These are phyloP conservation scores for Dactylellina haptotyla DNA, from an alignment of 2,329 filamentous ascomycete species.

Conservation along the genomic window DNA sequence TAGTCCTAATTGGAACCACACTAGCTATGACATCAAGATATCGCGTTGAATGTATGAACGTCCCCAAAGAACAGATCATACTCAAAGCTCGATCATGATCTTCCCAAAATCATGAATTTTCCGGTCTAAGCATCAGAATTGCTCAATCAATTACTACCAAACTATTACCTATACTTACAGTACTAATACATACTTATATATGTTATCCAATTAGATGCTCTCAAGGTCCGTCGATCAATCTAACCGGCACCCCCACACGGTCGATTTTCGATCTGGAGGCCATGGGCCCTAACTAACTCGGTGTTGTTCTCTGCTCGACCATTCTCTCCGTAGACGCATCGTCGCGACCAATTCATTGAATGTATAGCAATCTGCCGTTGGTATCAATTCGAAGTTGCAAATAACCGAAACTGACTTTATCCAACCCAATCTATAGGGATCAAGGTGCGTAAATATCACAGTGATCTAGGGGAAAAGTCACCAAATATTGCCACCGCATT, in stretches of 20 bases:
- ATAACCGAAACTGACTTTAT: background rate
- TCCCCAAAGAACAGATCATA: too few relatives aligned
- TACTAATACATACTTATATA: too few relatives aligned
- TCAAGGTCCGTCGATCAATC: slow-evolving; percentile 29
- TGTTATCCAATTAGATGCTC: slow-evolving; percentile 44
- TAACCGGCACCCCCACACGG: too few relatives aligned
- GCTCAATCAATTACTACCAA: too few relatives aligned
- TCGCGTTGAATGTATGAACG: slow-evolving; percentile 46
- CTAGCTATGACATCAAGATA: slow-evolving; percentile 51
- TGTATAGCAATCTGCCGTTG: slow-evolving; percentile 8
- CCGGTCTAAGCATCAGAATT: too few relatives aligned
- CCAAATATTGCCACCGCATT: too few relatives aligned
- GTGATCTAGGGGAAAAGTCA: background rate
- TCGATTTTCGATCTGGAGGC: background rate
- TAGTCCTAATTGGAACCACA: too few relatives aligned
- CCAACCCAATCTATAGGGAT: slow-evolving; percentile 22
- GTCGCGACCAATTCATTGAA: slow-evolving; percentile 53
- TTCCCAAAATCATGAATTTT: background rate
- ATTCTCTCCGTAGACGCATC: slow-evolving; percentile 35
- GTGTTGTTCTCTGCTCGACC: background rate
- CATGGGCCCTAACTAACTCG: background rate
- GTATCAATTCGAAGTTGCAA: background rate
- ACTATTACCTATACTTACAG: too few relatives aligned
- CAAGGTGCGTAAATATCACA: slow-evolving; percentile 16
- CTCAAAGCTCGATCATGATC: too few relatives aligned